Conservation (phyloP, 768 basidiomycete genomes). For the Rhizopogon salebrosus region DNA sequence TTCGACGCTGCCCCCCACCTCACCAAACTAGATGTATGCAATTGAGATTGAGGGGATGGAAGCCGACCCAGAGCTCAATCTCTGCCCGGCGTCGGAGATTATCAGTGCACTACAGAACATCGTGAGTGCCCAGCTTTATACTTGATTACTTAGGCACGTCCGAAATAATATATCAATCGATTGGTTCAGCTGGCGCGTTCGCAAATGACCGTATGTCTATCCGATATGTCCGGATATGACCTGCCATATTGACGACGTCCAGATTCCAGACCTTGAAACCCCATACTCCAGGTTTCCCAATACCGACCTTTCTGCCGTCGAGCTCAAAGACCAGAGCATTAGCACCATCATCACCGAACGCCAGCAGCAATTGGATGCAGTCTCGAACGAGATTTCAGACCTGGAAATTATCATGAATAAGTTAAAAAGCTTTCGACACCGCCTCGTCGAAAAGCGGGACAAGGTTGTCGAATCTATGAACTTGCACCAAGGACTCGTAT, state of each 20-base stretch:
- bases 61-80: too few relatives aligned
- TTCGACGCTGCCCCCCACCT: too few relatives aligned
- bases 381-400: slow-evolving; percentile 8
- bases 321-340: slow-evolving; percentile 11
- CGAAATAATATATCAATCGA: not conserved
- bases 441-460: slow-evolving; percentile 9
- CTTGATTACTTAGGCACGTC: too few relatives aligned
- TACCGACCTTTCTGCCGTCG: slow-evolving; percentile 13
- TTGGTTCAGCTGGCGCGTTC: not conserved
- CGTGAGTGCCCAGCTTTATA: too few relatives aligned
- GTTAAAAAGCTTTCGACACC: slow-evolving; percentile 5
- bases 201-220: not conserved
- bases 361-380: slow-evolving; percentile 10
- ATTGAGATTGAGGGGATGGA: too few relatives aligned
- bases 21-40: too few relatives aligned
- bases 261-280: slow-evolving; percentile 16
- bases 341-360: slow-evolving; percentile 12
- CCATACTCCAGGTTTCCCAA: slow-evolving; percentile 12
- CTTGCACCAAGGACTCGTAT: slow-evolving; percentile 17
- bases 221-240: too few relatives aligned
- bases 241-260: too few relatives aligned
- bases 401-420: slow-evolving; percentile 11
- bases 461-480: slow-evolving; percentile 15
- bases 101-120: too few relatives aligned
- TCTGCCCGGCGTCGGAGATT: too few relatives aligned